Base-by-base conservation (phyloP, 2,329 filamentous ascomycete species). In the Calcarisporium arbuscula region DNA sequence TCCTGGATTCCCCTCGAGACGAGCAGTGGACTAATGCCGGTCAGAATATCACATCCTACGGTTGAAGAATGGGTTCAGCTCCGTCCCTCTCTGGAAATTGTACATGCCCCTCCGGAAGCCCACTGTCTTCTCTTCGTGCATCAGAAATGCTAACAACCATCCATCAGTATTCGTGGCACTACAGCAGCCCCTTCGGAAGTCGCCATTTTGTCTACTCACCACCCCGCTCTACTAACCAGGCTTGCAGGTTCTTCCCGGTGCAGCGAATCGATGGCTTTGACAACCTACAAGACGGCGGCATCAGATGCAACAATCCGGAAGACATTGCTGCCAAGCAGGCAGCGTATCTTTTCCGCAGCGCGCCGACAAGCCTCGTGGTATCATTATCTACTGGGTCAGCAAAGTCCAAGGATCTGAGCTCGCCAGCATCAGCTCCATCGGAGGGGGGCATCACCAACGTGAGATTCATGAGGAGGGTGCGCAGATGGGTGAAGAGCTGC, bases 251-350 rank as follows among this genome's bases (percentile, higher is more conserved):
- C 25, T 46, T 44, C 27, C 36, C 31, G 18, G 31, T 38, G 17
- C 11, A 28, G 23, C 19, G 35, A 34, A 41, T 49, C 17, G 26
- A 38, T 12, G 28, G 32, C 15, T 30, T 36, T 10, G 41, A 32
- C 20, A 33, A 29, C 4, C 43, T 49, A 16, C 39, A 49, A 27
- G 45, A 49, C 30, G 41, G 46, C 15, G 39, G 46, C 5, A 27
- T 49, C 9, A 39, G 44, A 10, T 36, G 36, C 20, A 49, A 49
- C 30, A 49, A 49, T 30, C 46, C 39, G 3, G 42, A 37, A 11
- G 39, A 29, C 8, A 49, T 49, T 18, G 38, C 41, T 9, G n/a
- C 47, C 11, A 27, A 42, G 14, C 43, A 49, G 30, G 34, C 39
- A 11, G 39, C 30, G 10, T 33, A 31, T 3, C 27, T 46, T 16